phyloP scores from a whole-genome alignment of 2,329 filamentous ascomycete genomes.

The Botryotinia narcissicola region DNA sequence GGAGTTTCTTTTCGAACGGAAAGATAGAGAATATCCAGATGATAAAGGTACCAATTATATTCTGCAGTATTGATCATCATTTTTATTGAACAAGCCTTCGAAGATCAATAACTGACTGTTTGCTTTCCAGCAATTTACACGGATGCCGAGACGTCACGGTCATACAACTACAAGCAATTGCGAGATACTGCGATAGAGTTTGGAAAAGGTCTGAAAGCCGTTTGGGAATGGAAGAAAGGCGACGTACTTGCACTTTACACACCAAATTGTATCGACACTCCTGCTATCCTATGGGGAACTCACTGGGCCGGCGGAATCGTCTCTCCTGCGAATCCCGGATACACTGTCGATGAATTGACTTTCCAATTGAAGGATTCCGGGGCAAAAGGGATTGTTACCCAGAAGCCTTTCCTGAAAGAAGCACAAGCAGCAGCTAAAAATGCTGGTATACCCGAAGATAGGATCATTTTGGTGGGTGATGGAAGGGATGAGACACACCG shows the following conservation, averaged over 20 bases:
- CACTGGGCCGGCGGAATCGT: slow-evolving; percentile 80
- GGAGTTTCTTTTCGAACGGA: slow-evolving; percentile 72
- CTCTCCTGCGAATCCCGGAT: slow-evolving; percentile 85
- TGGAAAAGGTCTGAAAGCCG: slow-evolving; percentile 71
- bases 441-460: slow-evolving; percentile 67
- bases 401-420: slow-evolving; percentile 61
- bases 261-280: slow-evolving; percentile 83
- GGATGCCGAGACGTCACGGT: slow-evolving; percentile 65
- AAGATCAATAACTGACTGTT: background rate
- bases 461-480: slow-evolving; percentile 75
- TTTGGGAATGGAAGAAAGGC: slow-evolving; percentile 76
- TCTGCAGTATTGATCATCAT: slow-evolving; percentile 44
- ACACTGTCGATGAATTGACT: slow-evolving; percentile 78
- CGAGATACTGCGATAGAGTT: slow-evolving; percentile 69
- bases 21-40: slow-evolving; percentile 63
- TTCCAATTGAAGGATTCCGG: slow-evolving; percentile 79
- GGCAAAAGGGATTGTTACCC: slow-evolving; percentile 73
- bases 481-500: slow-evolving; percentile 55
- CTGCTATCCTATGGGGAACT: slow-evolving; percentile 71
- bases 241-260: slow-evolving; percentile 82
- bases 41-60: slow-evolving; percentile 60
- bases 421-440: slow-evolving; percentile 66
- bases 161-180: slow-evolving; percentile 69
- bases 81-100: background rate
- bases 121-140: slow-evolving; percentile 67